phyloP scores from a whole-genome alignment of 768 basidiomycete genomes.

The Dentipellis sp. region DNA sequence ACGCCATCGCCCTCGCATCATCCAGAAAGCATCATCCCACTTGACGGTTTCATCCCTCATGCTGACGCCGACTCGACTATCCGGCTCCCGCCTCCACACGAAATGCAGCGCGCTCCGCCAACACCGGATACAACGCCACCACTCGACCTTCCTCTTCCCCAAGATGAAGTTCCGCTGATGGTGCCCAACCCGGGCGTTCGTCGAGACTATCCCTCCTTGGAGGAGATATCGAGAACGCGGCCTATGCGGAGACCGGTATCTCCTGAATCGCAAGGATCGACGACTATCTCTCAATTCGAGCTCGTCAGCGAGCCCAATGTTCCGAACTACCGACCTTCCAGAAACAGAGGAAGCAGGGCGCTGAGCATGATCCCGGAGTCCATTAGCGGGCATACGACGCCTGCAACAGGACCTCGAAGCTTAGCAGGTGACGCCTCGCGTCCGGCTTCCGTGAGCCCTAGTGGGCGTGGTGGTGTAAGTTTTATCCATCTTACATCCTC shows the following conservation, averaged over 20 bases:
- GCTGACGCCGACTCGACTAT: conserved; percentile 9
- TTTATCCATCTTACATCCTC: too few relatives aligned
- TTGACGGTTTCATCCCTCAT: conserved; percentile 11
- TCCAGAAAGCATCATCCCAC: conserved; percentile 8
- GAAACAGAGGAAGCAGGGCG: conserved; percentile 1
- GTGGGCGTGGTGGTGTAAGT: conserved; percentile 2
- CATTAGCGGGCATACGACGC: conserved; percentile 11
- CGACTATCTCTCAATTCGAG: conserved; percentile 15
- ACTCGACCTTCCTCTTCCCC: not conserved
- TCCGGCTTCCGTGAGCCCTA: conserved; percentile 1
- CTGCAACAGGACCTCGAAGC: conserved; percentile 8
- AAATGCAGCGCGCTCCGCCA: conserved; percentile 4
- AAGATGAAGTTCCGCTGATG: conserved; percentile 10
- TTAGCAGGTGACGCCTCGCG: conserved; percentile 8
- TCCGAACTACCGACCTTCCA: conserved; percentile 8
- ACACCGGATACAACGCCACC: not conserved
- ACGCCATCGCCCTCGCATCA: conserved; percentile 4
- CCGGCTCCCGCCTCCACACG: conserved; percentile 13
- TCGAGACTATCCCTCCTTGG: conserved; percentile 2
- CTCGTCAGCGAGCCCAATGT: conserved; percentile 11
- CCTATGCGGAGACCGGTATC: not conserved
- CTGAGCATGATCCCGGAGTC: conserved; percentile 11
- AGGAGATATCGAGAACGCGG: not conserved
- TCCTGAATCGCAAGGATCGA: conserved; percentile 12
- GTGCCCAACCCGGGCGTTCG: conserved; percentile 9